phyloP scores from a whole-genome alignment of 2,329 filamentous ascomycete genomes.

The Scedosporium aurantiacum region DNA sequence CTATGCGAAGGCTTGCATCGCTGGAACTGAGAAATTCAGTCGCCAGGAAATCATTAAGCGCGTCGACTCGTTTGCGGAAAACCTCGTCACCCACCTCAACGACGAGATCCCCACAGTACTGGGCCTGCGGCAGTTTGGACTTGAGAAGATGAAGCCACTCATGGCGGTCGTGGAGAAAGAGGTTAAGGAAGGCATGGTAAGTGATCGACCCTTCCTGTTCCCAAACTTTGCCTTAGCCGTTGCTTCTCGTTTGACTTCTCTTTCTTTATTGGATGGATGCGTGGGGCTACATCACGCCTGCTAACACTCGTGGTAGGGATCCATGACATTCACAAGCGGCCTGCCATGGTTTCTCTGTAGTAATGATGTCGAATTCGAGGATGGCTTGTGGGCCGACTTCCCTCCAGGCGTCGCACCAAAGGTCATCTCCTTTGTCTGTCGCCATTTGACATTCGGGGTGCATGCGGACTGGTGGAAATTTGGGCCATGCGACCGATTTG shows the following conservation, averaged over 20 bases:
- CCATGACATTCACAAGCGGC: neutral
- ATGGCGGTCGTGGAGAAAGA: neutral
- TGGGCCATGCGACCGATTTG: conserved; percentile 14
- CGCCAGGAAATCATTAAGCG: neutral
- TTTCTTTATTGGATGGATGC: too few species aligned
- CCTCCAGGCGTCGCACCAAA: conserved; percentile 8
- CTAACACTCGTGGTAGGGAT: neutral
- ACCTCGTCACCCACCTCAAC: conserved; percentile 16
- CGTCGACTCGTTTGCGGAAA: conserved; percentile 13
- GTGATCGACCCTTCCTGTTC: neutral
- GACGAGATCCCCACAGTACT: conserved; percentile 18
- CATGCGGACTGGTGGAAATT: conserved; percentile 16
- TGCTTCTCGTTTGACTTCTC: neutral
- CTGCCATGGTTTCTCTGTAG: neutral
- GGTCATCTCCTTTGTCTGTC: conserved; percentile 12
- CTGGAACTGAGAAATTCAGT: conserved; percentile 14
- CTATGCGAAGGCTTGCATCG: conserved; percentile 13
- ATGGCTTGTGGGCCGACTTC: neutral
- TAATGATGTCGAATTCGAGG: neutral
- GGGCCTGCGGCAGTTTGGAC: conserved; percentile 11
- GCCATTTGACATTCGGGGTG: conserved; percentile 12
- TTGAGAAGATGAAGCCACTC: conserved; percentile 7
- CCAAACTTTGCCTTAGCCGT: neutral
- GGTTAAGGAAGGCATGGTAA: neutral
- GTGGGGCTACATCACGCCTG: neutral